These are phyloP conservation scores for Ramularia collo-cygni DNA, from an alignment of 2,329 filamentous ascomycete genomes.

Conservation along the genomic window DNA sequence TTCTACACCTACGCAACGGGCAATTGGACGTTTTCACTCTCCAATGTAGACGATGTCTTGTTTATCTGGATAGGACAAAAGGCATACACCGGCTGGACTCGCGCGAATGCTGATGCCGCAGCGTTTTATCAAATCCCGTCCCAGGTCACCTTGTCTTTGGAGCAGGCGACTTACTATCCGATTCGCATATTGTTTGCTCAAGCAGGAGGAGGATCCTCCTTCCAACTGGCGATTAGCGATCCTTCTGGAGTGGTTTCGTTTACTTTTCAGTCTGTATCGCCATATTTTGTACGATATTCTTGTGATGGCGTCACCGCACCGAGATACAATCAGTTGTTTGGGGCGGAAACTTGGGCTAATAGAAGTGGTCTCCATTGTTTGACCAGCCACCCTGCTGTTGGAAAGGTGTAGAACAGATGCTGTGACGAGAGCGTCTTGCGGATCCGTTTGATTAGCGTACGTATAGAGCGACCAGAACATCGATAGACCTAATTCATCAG, in stretches of 20 bases:
- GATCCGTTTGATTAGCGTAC: too few relatives aligned
- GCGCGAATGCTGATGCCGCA: slow-evolving; percentile 12
- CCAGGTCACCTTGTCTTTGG: background rate
- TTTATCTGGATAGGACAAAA: slow-evolving; percentile 22
- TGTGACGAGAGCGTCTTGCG: too few relatives aligned
- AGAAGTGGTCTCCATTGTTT: too few relatives aligned
- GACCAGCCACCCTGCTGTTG: too few relatives aligned
- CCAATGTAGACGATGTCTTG: slow-evolving; percentile 19
- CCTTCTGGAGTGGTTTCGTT: background rate
- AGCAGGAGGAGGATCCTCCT: background rate
- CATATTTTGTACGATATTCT: background rate
- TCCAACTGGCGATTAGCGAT: background rate
- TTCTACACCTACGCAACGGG: slow-evolving; percentile 12
- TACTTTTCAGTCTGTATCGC: background rate
- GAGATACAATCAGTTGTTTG: background rate
- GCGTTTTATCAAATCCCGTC: background rate
- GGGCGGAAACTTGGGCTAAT: too few relatives aligned
- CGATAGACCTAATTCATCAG: too few relatives aligned
- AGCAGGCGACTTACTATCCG: background rate
- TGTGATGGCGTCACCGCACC: background rate
- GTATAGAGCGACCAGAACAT: too few relatives aligned
- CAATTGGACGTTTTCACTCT: slow-evolving; percentile 20
- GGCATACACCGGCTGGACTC: slow-evolving; percentile 19
- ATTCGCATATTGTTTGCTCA: background rate
- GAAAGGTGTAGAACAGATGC: too few relatives aligned